Percentiles rank a stretch among this genome's conserved stretches.
Conservation (phyloP, 192 early-diverging fungal genomes). For the Linnemannia schmuckeri region DNA sequence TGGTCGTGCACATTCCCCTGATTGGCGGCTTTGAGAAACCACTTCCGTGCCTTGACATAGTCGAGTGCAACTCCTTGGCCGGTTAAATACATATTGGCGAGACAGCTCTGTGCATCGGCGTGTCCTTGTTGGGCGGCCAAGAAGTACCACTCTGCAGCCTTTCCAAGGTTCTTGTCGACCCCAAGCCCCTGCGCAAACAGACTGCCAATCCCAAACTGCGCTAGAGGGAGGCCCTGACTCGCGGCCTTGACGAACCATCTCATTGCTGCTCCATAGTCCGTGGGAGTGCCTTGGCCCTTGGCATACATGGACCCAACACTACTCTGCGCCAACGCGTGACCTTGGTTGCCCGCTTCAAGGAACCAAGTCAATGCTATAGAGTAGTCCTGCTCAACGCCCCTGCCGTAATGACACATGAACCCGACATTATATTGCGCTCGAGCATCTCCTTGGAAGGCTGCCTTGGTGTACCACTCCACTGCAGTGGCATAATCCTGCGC, state of each 20-base stretch:
- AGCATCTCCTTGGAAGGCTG: neutral
- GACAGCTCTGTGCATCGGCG: neutral
- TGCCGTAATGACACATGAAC: neutral
- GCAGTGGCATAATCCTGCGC: neutral
- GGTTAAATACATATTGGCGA: neutral
- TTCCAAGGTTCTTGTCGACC: neutral
- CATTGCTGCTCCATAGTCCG: neutral
- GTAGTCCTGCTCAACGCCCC: neutral
- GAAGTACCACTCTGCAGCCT: neutral
- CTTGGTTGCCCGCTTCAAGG: neutral
- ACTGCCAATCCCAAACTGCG: neutral
- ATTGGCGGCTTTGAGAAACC: neutral
- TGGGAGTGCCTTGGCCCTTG: neutral
- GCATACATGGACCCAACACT: neutral
- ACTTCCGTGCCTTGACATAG: neutral
- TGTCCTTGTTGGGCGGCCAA: neutral
- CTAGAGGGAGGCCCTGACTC: neutral
- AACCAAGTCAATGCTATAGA: neutral
- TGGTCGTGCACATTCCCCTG: neutral
- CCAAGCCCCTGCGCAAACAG: neutral
- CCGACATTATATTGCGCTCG: neutral
- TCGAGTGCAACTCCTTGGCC: neutral
- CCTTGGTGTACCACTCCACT: neutral
- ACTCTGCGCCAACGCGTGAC: neutral
- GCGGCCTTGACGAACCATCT: neutral